Conservation (phyloP, 108 stramenopile genomes). For the Conticribra guillardii region DNA sequence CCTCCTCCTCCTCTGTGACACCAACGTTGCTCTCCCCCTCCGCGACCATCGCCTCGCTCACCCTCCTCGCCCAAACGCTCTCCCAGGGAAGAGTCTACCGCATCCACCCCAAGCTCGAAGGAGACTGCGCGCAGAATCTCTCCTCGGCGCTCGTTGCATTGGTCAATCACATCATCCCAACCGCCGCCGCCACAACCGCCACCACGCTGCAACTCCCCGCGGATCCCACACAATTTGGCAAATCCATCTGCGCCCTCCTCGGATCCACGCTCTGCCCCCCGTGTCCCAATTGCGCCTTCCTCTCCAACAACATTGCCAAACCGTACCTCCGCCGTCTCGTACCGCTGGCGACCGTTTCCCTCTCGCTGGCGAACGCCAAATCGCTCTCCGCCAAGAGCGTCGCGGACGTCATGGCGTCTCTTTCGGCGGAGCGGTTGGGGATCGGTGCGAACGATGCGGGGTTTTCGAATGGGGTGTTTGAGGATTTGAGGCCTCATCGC, state of each 20-base stretch:
- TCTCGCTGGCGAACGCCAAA: slow-evolving; percentile 2
- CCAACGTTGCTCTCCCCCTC: slow-evolving; percentile 15
- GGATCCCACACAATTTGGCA: not conserved
- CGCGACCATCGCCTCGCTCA: slow-evolving; percentile 37
- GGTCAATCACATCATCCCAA: not conserved
- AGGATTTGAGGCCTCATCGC: slow-evolving; percentile 60
- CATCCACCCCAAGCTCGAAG: not conserved
- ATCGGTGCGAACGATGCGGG: not conserved
- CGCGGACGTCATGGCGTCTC: slow-evolving; percentile 48
- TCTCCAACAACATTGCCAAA: not conserved
- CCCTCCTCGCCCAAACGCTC: slow-evolving; percentile 37
- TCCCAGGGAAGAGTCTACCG: slow-evolving; percentile 31
- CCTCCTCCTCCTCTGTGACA: not conserved
- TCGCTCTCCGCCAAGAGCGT: slow-evolving; percentile 30
- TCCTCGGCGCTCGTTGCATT: slow-evolving; percentile 1
- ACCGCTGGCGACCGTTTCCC: not conserved
- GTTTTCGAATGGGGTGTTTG: slow-evolving; percentile 26
- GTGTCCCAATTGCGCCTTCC: not conserved
- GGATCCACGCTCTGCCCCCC: not conserved
- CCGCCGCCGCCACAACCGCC: not conserved
- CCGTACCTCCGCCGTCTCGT: not conserved
- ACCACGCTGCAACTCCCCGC: not conserved
- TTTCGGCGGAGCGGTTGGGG: slow-evolving; percentile 45
- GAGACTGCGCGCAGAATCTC: slow-evolving; percentile 24
- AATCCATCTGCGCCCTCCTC: not conserved